phyloP scores from a whole-genome alignment of 352 stramenopile species.

The Phytophthora boehmeriae region DNA sequence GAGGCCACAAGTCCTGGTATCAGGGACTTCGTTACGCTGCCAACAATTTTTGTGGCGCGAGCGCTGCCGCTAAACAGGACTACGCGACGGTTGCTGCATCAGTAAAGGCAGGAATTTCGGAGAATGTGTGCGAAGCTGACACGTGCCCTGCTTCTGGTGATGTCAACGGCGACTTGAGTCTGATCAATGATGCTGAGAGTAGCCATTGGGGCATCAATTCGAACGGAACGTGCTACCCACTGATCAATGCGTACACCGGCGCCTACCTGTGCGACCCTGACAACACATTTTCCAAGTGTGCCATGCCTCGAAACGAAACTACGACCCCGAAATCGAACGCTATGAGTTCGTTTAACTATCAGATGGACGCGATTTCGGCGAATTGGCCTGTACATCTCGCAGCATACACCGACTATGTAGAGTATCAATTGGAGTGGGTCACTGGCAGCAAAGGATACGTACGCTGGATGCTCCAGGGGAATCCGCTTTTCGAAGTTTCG shows the following conservation, averaged over 20 bases:
- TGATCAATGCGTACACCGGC: constrained; percentile 22
- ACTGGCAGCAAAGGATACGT: constrained; percentile 46
- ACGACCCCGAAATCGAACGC: constrained; percentile 57
- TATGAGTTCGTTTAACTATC: constrained; percentile 32
- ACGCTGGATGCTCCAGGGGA: constrained; percentile 68
- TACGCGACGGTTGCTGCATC: constrained; percentile 32
- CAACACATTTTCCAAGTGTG: constrained; percentile 40
- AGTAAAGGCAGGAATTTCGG: constrained; percentile 29
- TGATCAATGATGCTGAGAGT: background rate
- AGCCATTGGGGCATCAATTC: background rate
- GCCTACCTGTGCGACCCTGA: constrained; percentile 25
- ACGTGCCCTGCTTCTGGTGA: background rate
- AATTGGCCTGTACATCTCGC: constrained; percentile 72
- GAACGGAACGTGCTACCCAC: constrained; percentile 20
- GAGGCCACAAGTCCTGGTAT: constrained; percentile 58
- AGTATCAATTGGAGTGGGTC: constrained; percentile 34
- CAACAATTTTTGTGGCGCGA: constrained; percentile 44
- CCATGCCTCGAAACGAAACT: constrained; percentile 42
- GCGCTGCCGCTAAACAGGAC: constrained; percentile 31
- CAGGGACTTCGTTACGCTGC: constrained; percentile 58
- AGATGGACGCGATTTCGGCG: constrained; percentile 49
- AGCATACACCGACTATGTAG: constrained; percentile 64
- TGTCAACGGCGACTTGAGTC: background rate
- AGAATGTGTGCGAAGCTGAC: background rate
- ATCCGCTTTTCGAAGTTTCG: constrained; percentile 84